phyloP scores from a whole-genome alignment of 2,329 filamentous ascomycete genomes.

The Zalaria sp. region DNA sequence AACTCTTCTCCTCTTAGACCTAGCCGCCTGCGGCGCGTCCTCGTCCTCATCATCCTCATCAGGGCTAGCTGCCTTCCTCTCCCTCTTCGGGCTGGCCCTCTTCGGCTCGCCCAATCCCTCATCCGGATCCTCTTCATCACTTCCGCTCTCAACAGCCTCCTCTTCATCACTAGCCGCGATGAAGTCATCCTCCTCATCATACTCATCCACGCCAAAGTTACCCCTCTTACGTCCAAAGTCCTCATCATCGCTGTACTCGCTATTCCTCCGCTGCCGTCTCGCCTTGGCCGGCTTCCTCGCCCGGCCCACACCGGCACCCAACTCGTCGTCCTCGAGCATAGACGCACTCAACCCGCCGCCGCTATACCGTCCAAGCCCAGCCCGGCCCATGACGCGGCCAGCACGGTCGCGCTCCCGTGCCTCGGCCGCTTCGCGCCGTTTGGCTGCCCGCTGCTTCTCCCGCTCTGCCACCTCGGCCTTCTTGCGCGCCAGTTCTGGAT shows the following conservation, averaged over 20 bases:
- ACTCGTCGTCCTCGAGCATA: slow-evolving; percentile 52
- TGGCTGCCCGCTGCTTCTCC: slow-evolving; percentile 52
- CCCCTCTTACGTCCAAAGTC: slow-evolving; percentile 57
- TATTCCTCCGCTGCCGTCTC: slow-evolving; percentile 25
- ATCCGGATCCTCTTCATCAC: slow-evolving; percentile 30
- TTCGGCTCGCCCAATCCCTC: slow-evolving; percentile 26
- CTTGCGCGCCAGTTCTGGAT: slow-evolving; percentile 62
- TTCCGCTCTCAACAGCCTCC: slow-evolving; percentile 45
- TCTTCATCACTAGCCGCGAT: slow-evolving; percentile 53
- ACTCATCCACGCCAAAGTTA: slow-evolving; percentile 53
- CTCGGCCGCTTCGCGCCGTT: slow-evolving; percentile 53
- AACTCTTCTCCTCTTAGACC: slow-evolving; percentile 29
- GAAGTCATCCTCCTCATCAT: slow-evolving; percentile 69
- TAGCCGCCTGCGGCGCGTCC: slow-evolving; percentile 15
- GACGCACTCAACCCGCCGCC: slow-evolving; percentile 50
- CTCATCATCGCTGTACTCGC: slow-evolving; percentile 55
- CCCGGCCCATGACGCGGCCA: slow-evolving; percentile 33
- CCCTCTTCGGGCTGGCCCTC: slow-evolving; percentile 8
- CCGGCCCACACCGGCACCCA: slow-evolving; percentile 18
- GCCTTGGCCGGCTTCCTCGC: slow-evolving; percentile 12
- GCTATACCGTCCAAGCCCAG: slow-evolving; percentile 27
- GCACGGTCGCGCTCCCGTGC: slow-evolving; percentile 47
- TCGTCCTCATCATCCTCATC: slow-evolving; percentile 20
- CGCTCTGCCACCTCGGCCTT: slow-evolving; percentile 62
- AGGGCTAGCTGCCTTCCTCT: slow-evolving; percentile 12